Conservation (phyloP, 2,329 filamentous ascomycete genomes). For the Acephala macrosclerotiorum region DNA sequence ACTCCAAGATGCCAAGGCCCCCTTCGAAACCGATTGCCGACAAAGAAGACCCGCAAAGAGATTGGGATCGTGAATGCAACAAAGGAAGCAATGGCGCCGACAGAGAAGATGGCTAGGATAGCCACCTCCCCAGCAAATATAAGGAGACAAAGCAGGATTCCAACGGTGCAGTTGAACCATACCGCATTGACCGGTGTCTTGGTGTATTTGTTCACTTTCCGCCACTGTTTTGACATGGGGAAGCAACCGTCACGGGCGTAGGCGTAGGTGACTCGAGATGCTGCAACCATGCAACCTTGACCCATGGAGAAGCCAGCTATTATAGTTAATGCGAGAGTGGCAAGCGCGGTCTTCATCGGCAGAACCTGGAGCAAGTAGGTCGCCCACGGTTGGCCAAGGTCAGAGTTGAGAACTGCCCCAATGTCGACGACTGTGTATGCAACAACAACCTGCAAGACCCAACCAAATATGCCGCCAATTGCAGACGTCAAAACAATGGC, state of each 20-base stretch:
- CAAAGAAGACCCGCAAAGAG: conserved; percentile 63
- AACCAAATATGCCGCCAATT: conserved; percentile 72
- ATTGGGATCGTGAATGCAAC: conserved; percentile 63
- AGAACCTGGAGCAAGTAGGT: conserved; percentile 72
- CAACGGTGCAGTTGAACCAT: conserved; percentile 66
- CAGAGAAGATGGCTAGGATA: conserved; percentile 70
- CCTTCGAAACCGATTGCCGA: conserved; percentile 65
- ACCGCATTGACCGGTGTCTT: conserved; percentile 73
- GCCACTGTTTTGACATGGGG: conserved; percentile 63
- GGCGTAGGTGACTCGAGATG: conserved; percentile 71
- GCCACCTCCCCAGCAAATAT: conserved; percentile 67
- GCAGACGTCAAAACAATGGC: conserved; percentile 75
- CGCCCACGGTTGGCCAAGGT: conserved; percentile 73
- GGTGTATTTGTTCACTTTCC: conserved; percentile 63
- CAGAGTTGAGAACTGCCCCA: conserved; percentile 59
- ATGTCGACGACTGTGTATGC: conserved; percentile 74
- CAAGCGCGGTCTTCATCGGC: conserved; percentile 63
- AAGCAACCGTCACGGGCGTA: conserved; percentile 75
- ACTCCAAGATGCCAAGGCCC: conserved; percentile 72
- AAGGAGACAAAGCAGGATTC: conserved; percentile 63
- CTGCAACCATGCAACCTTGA: conserved; percentile 71
- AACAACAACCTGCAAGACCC: conserved; percentile 76
- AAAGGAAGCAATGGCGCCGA: conserved; percentile 70
- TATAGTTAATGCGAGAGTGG: conserved; percentile 67
- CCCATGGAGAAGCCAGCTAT: conserved; percentile 74